Base-by-base conservation (phyloP, 345 rosid species). In the Mercurialis annua region DNA sequence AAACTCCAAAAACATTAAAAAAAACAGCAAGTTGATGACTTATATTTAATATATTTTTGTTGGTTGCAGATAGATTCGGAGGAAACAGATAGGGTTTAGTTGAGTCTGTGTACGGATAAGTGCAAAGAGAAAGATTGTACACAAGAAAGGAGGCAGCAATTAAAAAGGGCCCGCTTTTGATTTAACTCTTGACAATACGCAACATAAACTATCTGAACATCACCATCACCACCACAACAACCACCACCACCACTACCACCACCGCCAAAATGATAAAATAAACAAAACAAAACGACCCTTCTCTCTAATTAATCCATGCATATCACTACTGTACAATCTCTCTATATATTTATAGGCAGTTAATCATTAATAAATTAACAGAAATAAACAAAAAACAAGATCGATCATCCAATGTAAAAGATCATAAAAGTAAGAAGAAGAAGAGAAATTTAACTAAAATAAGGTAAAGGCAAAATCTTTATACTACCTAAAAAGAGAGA, bases 201-300 rank as follows among this genome's bases (percentile, higher is more conserved):
- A 83, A 81, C 87, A 77, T 55, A 81, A 78, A 78, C 70, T 76
- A 83, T 83, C 84, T 80, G 82, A 31, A 36, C 58, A 17, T 23
- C 14, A 68, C 48, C 46, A 71, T 44, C 47, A 34, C 67, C 27
- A 71, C 2, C 62, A 43, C 3, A 52, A n/a, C n/a, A 46, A 52
- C 7, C 30, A 52, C 10, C 26, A 52, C 24, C 57, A 23, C 26
- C 31, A 8, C 30, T 1, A 9, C 5, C 38, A 54, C 26, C 24
- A 50, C 20, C 11, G 3, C 4, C 40, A 9, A 34, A 52, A 23
- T 8, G 58, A 53, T 53, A 53, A 53, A 18, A 53, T 53, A 53
- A 53, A 53, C 58, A 47, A 47, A 17, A 24, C 47, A 70, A 44
- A 36, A 48, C 59, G 57, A 58, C 48, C 24, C 20, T 48, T 62